Evolutionary conservation across 176 grass and related monocot genomes (phyloP).

Genomic region (Pharus latifolius): DNA sequence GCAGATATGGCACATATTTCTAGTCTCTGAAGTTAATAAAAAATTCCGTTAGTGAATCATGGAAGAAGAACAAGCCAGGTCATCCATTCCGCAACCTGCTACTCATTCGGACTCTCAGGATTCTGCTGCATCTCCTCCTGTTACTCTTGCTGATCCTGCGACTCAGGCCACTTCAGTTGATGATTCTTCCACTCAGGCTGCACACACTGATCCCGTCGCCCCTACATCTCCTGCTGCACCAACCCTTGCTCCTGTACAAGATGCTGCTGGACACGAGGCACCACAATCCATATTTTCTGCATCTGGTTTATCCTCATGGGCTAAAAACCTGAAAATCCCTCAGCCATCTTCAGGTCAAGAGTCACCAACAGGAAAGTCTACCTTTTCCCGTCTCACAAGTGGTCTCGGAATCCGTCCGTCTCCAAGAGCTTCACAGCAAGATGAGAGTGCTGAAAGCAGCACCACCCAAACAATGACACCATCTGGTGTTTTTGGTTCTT

Average conservation of each 20-base stretch:
- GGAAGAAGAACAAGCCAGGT: conserved; percentile 60
- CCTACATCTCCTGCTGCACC: conserved; percentile 12
- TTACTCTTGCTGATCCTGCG: conserved; percentile 14
- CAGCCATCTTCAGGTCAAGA: conserved; percentile 52
- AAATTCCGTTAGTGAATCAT: conserved; percentile 3
- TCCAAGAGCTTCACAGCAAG: conserved; percentile 55
- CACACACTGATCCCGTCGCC: neutral
- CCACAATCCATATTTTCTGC: conserved; percentile 55
- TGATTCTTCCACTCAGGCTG: conserved; percentile 22
- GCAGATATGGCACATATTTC: conserved; percentile 14
- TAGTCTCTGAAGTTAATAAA: conserved; percentile 5
- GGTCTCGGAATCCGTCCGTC: conserved; percentile 61
- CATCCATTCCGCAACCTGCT: conserved; percentile 6
- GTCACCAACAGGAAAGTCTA: conserved; percentile 68
- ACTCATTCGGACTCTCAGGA: conserved; percentile 19
- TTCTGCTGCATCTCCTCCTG: conserved; percentile 19
- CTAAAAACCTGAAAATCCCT: conserved; percentile 81
- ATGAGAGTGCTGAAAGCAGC: conserved; percentile 44
- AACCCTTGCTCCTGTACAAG: conserved; percentile 21
- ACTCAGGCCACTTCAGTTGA: conserved; percentile 4
- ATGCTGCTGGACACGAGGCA: conserved; percentile 29
- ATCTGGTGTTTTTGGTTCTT: conserved; percentile 75
- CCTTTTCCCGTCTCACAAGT: conserved; percentile 72
- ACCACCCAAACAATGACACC: conserved; percentile 37
- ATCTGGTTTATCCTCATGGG: conserved; percentile 86